A percentile compares a stretch with the other conserved stretches of the same genome.
Conservation (phyloP, 257 asterid genomes). For the Capsicum pubescens region DNA sequence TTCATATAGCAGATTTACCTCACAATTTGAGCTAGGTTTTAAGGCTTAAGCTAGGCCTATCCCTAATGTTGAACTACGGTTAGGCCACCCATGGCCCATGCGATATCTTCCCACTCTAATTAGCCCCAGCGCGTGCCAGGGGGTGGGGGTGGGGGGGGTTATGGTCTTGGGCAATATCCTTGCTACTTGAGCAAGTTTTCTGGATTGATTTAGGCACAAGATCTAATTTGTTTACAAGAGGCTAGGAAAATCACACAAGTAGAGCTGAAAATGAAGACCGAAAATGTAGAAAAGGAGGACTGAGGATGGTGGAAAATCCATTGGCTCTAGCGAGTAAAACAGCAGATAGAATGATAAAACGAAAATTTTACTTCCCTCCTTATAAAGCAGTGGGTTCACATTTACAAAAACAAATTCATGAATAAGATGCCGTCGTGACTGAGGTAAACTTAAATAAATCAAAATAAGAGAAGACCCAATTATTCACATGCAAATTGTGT, state of each 20-base stretch:
- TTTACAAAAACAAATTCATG: not conserved
- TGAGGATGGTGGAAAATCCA: too few relatives aligned
- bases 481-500: not conserved
- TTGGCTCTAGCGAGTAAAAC: conserved; percentile 8
- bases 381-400: not conserved
- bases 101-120: not conserved
- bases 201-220: not conserved
- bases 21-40: conserved; percentile 2
- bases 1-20: not conserved
- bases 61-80: conserved; percentile 4
- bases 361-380: not conserved
- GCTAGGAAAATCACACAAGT: not conserved
- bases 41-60: not conserved
- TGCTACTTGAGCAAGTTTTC: too few relatives aligned
- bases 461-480: not conserved
- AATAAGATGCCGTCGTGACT: not conserved
- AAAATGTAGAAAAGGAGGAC: not conserved
- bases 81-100: not conserved
- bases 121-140: too few relatives aligned
- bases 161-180: not conserved
- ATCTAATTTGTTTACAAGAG: not conserved
- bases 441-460: not conserved
- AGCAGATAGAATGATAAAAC: not conserved
- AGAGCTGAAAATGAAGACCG: not conserved
- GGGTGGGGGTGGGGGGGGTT: too few relatives aligned